Base-by-base conservation (phyloP, 192 early-diverging fungal genomes). In the Linnemannia elongata region DNA sequence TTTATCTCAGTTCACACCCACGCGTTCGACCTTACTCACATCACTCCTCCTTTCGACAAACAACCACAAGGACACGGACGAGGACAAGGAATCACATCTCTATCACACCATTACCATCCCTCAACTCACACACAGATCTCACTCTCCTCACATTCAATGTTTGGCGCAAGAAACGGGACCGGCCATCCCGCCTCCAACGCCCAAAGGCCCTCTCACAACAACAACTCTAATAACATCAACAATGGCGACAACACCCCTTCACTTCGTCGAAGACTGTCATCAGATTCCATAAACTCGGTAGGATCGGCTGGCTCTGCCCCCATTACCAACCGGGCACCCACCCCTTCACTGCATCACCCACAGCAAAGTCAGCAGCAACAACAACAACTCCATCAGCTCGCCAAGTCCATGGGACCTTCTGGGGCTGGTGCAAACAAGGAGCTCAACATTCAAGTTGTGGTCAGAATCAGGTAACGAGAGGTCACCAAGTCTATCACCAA, bases 371-470 rank as follows among this genome's bases (percentile, higher is more conserved):
- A 42, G 1, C 70, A 72, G 1, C 70, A 72, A 18, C 55, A 27
- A 9, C 74, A 75, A 18, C 30, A 75, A 6, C 30, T 54, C 38
- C 72, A 44, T 41, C 72, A 41, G 42, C 44, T 45, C 3, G 27
- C 72, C 39, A 73, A 27, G 44, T 35, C 76, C 41, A 24, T 78
- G 44, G 33, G 38, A 30, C 8, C 74, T 74, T 35, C 60, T 72
- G 69, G 35, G 8, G 35, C 39, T 35, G 36, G 2, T 17, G 72
- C 47, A 1, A 87, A 88, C 78, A 96, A 96, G 63, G 95, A 92
- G 70, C 91, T 94, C 27, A 96, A 97, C 74, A 97, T 97, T 44
- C 96, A 97, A 79, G 96, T 96, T 1, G 93, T 96, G 5, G 93
- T 96, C 22, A 91, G 96, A 49, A 96, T 95, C 89, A 90, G 94